These are phyloP conservation scores for Tuber brumale DNA, from an alignment of 495 filamentous ascomycete species.

Conservation along the genomic window DNA sequence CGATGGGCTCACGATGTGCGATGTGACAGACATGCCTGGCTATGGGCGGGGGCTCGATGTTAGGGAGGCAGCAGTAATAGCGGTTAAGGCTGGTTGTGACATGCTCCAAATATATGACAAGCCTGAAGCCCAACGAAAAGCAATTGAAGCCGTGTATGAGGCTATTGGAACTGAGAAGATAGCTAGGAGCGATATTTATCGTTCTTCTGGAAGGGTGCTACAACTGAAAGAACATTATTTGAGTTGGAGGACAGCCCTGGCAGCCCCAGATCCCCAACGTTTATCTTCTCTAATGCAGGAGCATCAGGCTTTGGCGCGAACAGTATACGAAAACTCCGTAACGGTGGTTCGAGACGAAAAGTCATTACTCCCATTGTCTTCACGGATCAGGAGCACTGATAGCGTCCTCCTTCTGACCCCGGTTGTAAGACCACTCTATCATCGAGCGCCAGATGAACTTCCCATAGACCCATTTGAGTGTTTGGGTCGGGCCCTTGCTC, in stretches of 20 bases:
- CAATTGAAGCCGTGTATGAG: slow-evolving; percentile 40
- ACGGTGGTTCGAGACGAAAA: slow-evolving; percentile 43
- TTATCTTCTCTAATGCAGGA: slow-evolving; percentile 39
- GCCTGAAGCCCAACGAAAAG: slow-evolving; percentile 29
- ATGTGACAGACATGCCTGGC: slow-evolving; percentile 41
- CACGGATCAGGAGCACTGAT: slow-evolving; percentile 42
- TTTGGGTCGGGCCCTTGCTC: slow-evolving; percentile 52
- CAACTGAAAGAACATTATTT: slow-evolving; percentile 40
- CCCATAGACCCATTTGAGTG: slow-evolving; percentile 56
- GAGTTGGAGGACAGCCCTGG: slow-evolving; percentile 41
- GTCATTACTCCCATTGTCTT: slow-evolving; percentile 35
- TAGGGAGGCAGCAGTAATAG: slow-evolving; percentile 36
- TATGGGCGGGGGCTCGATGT: slow-evolving; percentile 31
- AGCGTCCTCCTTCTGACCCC: slow-evolving; percentile 57
- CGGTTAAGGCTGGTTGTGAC: slow-evolving; percentile 41
- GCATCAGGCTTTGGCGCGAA: slow-evolving; percentile 37
- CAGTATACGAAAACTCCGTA: slow-evolving; percentile 39
- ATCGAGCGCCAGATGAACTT: slow-evolving; percentile 30
- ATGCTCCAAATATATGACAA: slow-evolving; percentile 38
- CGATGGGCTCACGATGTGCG: slow-evolving; percentile 41
- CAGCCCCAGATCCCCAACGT: slow-evolving; percentile 29
- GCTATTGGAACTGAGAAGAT: slow-evolving; percentile 34
- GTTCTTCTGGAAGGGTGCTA: slow-evolving; percentile 30
- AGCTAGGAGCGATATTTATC: slow-evolving; percentile 32
- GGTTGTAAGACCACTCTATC: slow-evolving; percentile 49